A percentile compares a stretch with the other conserved stretches of the same genome.
Conservation (phyloP, 805 yeast species). For the Spathaspora hagerdaliae region DNA sequence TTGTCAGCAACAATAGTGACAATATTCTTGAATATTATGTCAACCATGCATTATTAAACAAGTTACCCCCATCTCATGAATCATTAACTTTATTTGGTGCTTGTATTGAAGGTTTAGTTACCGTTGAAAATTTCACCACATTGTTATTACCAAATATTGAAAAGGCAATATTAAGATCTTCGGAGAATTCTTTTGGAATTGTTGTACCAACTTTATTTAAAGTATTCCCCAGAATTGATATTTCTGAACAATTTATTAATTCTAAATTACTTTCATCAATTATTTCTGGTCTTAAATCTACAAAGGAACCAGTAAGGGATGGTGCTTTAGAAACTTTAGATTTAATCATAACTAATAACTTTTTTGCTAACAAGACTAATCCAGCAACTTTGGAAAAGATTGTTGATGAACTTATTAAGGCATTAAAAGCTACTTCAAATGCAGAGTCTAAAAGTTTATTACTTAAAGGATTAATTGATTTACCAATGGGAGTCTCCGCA, state of each 20-base stretch:
- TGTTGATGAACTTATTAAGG: conserved; percentile 51
- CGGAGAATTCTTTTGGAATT: conserved; percentile 62
- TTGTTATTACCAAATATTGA: conserved; percentile 59
- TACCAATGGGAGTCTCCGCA: conserved; percentile 11
- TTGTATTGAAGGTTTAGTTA: conserved; percentile 42
- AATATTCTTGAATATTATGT: conserved; percentile 19
- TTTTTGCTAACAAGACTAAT: background rate
- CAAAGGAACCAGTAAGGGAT: conserved; percentile 61
- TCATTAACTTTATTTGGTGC: conserved; percentile 37
- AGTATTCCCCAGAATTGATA: conserved; percentile 25
- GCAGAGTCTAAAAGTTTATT: conserved; percentile 63
- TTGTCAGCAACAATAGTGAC: conserved; percentile 3
- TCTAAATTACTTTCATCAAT: conserved; percentile 27
- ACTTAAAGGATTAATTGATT: conserved; percentile 38
- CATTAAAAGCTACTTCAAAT: conserved; percentile 52
- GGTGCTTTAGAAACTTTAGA: conserved; percentile 39
- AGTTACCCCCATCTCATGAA: conserved; percentile 34
- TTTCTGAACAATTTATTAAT: conserved; percentile 35
- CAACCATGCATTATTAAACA: conserved; percentile 44
- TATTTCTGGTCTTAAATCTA: conserved; percentile 50
- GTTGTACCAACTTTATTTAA: conserved; percentile 50
- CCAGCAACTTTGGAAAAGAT: conserved; percentile 13
- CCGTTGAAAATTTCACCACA: conserved; percentile 30
- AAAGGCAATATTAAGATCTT: conserved; percentile 71
- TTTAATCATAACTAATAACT: conserved; percentile 11